phyloP scores from a whole-genome alignment of 2,329 filamentous ascomycete genomes.

The Diaporthe humulicola region DNA sequence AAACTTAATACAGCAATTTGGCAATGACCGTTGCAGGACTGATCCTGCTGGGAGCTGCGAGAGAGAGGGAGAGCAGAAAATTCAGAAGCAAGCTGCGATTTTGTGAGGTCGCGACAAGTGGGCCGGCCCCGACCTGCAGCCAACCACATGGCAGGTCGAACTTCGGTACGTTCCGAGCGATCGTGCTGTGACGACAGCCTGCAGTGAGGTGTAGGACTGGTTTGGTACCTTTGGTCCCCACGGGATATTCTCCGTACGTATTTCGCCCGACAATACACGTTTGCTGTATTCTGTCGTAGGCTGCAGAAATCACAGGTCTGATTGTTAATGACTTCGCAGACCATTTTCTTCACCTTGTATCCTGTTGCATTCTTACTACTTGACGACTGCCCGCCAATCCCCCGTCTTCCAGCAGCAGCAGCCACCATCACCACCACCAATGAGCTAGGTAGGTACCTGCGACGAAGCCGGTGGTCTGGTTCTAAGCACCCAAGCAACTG shows the following conservation, averaged over 20 bases:
- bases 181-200: not conserved
- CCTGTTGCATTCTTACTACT: not conserved
- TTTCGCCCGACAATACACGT: not conserved
- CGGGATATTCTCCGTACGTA: not conserved
- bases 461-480: not conserved
- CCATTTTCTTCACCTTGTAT: not conserved
- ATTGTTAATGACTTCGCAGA: not conserved
- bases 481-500: not conserved
- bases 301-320: not conserved
- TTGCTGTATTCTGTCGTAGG: not conserved
- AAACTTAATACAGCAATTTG: not conserved
- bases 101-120: not conserved
- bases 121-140: not conserved
- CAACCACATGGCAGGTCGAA: not conserved
- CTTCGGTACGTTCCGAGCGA: not conserved
- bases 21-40: not conserved
- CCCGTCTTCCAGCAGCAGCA: not conserved
- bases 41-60: not conserved
- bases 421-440: not conserved
- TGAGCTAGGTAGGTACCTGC: not conserved
- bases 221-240: not conserved
- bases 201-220: not conserved
- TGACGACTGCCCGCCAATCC: not conserved
- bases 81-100: constrained; percentile 3
- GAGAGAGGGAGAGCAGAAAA: not conserved